Evolutionary conservation across 495 filamentous ascomycete genomes (phyloP).

Genomic region (Halenospora varia): DNA sequence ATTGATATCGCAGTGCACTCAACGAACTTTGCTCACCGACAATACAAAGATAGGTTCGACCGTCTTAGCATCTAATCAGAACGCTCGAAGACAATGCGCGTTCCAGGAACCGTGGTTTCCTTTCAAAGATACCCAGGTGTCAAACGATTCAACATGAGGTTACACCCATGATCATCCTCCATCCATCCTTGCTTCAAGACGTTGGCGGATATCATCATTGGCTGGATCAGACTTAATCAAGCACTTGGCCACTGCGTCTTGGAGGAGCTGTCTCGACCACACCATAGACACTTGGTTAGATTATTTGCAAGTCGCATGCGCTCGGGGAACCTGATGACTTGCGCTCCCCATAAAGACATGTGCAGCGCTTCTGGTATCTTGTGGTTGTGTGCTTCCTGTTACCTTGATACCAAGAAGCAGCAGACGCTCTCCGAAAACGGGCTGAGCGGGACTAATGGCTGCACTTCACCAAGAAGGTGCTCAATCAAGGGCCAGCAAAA

Average conservation of each 20-base stretch:
- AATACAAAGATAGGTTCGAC: background rate
- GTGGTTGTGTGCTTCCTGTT: no score
- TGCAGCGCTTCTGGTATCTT: constrained; percentile 9
- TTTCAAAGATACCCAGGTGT: constrained; percentile 6
- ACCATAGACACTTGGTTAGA: constrained; percentile 2
- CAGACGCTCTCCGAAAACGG: constrained; percentile 17
- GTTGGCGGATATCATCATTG: constrained; percentile 26
- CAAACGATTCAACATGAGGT: constrained; percentile 9
- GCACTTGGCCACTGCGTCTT: constrained; percentile 24
- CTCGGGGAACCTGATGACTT: constrained; percentile 16
- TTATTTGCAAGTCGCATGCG: constrained; percentile 15
- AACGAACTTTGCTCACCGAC: constrained; percentile 11
- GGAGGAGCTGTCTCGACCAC: constrained; percentile 17
- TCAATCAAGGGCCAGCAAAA: no score
- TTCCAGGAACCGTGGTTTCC: no score
- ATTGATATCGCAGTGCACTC: constrained; percentile 13
- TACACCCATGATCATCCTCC: constrained; percentile 15
- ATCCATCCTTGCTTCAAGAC: constrained; percentile 24
- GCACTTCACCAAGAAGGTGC: no score
- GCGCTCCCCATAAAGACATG: constrained; percentile 12
- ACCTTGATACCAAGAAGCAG: constrained; percentile 14
- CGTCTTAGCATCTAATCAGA: background rate
- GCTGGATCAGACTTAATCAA: constrained; percentile 17
- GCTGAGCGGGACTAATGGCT: constrained; percentile 19
- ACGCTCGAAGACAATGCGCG: no score